Base-by-base conservation (phyloP, 257 asterid genomes). In the Nicotiana undulata region DNA sequence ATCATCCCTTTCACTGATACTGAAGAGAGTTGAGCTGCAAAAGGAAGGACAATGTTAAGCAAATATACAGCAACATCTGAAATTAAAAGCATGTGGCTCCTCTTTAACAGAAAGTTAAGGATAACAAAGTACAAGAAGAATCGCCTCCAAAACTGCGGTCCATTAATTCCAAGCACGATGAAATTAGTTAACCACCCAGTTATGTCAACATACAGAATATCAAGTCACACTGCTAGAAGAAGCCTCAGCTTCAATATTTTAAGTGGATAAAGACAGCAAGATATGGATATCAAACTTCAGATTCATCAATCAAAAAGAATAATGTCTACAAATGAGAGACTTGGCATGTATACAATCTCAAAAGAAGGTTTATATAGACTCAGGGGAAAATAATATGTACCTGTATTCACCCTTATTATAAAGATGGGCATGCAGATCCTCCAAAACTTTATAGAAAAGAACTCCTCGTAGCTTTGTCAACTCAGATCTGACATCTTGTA, bases 401-500 rank as follows among this genome's bases (percentile, higher is more conserved):
- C 98, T 94, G 88, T 85, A 90, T 87, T 93, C 92, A 79, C 99
- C 98, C 93, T 91, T 96, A 85, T 92, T 93, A 87, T 94, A 96
- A 72, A 96, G 98, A 90, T 96, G 98, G 84, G 91, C 93, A 86
- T 96, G 99, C 86, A 96, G 85, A 84, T 96, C 99, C 88, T 96
- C 99, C 94, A 96, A 86, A 63, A 96, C 92, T 86, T 92, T 96
- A 86, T 90, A 96, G 88, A 96, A 96, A 82, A 96, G 95, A 85
- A 88, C 86, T 85, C 98, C 99, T 68, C 95, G 88, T 86, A 96
- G 88, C 88, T 96, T 96, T 79, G 92, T 88, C 95, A 96, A 88
- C 87, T 96, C 99, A 66, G 99, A 90, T 82, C 98, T 93, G 80
- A 96, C 97, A 89, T 96, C 99, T 90, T 96, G 99, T 86, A 96